Conservation (phyloP, 192 early-diverging fungal species). For the Umbelopsis ramanniana region DNA sequence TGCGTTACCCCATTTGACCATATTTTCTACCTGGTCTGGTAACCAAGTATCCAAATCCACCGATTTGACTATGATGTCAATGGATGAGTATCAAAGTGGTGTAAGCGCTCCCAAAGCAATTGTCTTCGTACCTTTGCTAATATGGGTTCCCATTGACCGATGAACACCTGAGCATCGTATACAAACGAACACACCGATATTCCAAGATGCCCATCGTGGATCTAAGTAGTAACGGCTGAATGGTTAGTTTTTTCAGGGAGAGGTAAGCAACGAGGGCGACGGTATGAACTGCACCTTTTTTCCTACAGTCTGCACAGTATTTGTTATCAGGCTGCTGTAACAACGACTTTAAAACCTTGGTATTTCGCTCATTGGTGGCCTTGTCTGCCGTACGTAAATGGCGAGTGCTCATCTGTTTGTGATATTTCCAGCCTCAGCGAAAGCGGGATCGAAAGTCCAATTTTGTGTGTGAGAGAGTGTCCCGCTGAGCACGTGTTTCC, state of each 20-base stretch:
- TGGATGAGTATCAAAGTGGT: background rate
- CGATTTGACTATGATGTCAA: slow-evolving; percentile 70
- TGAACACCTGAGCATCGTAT: slow-evolving; percentile 75
- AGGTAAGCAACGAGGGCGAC: background rate
- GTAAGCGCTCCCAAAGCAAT: background rate
- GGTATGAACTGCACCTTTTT: slow-evolving; percentile 58
- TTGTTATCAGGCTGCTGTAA: slow-evolving; percentile 72
- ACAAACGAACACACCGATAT: slow-evolving; percentile 65
- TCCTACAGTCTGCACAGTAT: slow-evolving; percentile 81
- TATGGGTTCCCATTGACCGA: slow-evolving; percentile 84
- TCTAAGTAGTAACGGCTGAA: slow-evolving; percentile 46
- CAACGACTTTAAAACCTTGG: slow-evolving; percentile 71
- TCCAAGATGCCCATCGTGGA: slow-evolving; percentile 74
- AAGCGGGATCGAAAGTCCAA: background rate
- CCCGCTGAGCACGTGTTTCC: slow-evolving; percentile 5
- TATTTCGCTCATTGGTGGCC: slow-evolving; percentile 71
- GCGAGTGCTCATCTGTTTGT: slow-evolving; percentile 61
- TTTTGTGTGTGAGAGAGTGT: background rate
- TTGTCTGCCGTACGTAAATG: slow-evolving; percentile 68
- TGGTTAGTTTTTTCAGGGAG: background rate
- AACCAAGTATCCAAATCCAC: slow-evolving; percentile 86
- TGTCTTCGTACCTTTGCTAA: slow-evolving; percentile 69
- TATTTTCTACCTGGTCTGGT: slow-evolving; percentile 76
- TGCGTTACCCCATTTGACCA: slow-evolving; percentile 82
- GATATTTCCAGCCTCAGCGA: background rate